Evolutionary conservation across 805 yeast genomes (phyloP).

Genomic region (Zygosaccharomyces gambellarensis): DNA sequence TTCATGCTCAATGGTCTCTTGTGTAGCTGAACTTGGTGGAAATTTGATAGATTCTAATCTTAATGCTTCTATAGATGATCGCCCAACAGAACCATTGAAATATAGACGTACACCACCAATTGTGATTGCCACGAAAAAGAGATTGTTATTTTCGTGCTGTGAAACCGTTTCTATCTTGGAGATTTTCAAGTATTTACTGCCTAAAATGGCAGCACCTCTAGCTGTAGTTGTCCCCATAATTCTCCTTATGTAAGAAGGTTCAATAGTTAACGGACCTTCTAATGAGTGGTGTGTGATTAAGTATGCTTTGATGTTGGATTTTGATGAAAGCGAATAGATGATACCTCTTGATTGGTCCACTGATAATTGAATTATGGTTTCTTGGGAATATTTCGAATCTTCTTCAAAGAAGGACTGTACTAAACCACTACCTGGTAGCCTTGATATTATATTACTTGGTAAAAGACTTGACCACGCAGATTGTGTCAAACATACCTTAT

Average conservation of each 20-base stretch:
- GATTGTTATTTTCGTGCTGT: slow-evolving; percentile 58
- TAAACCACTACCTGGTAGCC: slow-evolving; percentile 36
- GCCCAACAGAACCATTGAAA: slow-evolving; percentile 39
- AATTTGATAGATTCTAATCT: slow-evolving; percentile 51
- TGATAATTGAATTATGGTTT: slow-evolving; percentile 56
- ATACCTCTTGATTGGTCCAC: slow-evolving; percentile 75
- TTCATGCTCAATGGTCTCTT: slow-evolving; percentile 32
- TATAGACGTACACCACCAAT: slow-evolving; percentile 78
- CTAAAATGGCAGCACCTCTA: slow-evolving; percentile 51
- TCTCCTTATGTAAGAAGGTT: slow-evolving; percentile 36
- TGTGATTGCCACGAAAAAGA: slow-evolving; percentile 74
- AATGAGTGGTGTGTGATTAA: slow-evolving; percentile 43
- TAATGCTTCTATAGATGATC: slow-evolving; percentile 37
- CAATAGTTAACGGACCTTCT: slow-evolving; percentile 38
- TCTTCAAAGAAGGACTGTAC: slow-evolving; percentile 36
- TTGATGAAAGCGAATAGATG: slow-evolving; percentile 76
- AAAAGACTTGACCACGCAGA: slow-evolving; percentile 51
- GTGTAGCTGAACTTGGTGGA: slow-evolving; percentile 48
- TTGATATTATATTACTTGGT: slow-evolving; percentile 38
- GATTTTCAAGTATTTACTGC: slow-evolving; percentile 52
- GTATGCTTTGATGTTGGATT: slow-evolving; percentile 77
- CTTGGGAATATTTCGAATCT: slow-evolving; percentile 40
- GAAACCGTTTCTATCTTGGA: slow-evolving; percentile 43
- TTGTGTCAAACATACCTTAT: slow-evolving; percentile 77
- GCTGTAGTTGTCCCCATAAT: slow-evolving; percentile 42